Conservation (phyloP, 192 early-diverging fungal genomes). For the Coemansia sp. region DNA sequence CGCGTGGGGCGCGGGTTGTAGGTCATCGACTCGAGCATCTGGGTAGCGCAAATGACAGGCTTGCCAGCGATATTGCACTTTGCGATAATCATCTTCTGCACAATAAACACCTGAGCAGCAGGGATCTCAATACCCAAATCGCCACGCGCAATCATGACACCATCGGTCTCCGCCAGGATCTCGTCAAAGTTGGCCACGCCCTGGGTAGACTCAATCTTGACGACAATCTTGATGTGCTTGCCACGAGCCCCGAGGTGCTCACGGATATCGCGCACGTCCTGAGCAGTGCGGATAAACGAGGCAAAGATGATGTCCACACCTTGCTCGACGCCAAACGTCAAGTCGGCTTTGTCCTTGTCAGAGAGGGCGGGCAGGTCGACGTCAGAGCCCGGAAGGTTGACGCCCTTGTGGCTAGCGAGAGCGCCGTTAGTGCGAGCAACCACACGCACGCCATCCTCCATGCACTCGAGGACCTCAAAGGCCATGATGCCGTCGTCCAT, state of each 20-base stretch:
- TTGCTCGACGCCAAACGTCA: constrained; percentile 90
- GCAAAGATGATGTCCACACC: constrained; percentile 95
- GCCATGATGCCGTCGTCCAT: constrained; percentile 96
- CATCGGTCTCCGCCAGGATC: constrained; percentile 89
- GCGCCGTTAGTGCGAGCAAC: constrained; percentile 81
- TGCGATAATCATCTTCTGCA: constrained; percentile 98
- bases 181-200: constrained; percentile 99
- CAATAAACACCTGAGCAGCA: constrained; percentile 85
- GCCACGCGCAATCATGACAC: constrained; percentile 98
- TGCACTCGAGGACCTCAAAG: constrained; percentile 82
- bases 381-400: constrained; percentile 87
- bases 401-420: constrained; percentile 90
- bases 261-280: constrained; percentile 89
- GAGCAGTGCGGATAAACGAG: constrained; percentile 91
- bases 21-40: constrained; percentile 97
- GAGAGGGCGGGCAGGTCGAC: constrained; percentile 96
- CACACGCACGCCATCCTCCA: constrained; percentile 61
- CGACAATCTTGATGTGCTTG: constrained; percentile 89
- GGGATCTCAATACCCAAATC: constrained; percentile 98
- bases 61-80: constrained; percentile 97
- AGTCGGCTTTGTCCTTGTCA: constrained; percentile 88
- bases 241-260: constrained; percentile 77
- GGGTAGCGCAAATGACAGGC: constrained; percentile 95
- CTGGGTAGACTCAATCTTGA: constrained; percentile 98
- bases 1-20: constrained; percentile 97